Evolutionary conservation across 345 rosid genomes (phyloP).

Genomic region (Eucalyptus sideroxylon): DNA sequence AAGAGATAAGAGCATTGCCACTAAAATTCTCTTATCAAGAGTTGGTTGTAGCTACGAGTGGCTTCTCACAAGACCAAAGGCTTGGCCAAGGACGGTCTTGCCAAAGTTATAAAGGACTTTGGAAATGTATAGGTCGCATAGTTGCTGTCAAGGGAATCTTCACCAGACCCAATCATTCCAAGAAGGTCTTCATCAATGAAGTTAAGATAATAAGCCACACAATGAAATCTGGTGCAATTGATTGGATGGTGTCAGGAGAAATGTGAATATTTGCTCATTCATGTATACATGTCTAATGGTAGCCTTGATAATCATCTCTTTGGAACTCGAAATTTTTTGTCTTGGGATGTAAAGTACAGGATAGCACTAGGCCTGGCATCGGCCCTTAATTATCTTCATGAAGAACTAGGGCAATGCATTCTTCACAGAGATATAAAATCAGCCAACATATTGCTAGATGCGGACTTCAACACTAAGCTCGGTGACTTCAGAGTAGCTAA

Average conservation of each 20-base stretch:
- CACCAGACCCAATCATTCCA: neutral
- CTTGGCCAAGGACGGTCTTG: neutral
- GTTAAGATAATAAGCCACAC: neutral
- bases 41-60: neutral
- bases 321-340: rapidly evolving
- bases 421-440: neutral
- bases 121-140: neutral
- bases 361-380: neutral
- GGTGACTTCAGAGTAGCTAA: neutral
- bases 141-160: neutral
- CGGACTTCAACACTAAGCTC: neutral
- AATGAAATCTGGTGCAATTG: neutral
- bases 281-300: neutral
- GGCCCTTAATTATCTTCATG: neutral
- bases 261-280: too few relatives aligned
- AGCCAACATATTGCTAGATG: neutral
- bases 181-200: neutral
- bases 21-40: neutral
- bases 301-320: neutral
- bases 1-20: neutral
- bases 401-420: neutral
- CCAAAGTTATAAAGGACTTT: neutral
- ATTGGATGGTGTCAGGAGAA: too few relatives aligned
- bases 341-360: neutral
- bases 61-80: neutral